Conservation (phyloP, 2,329 filamentous ascomycete genomes). For the Venturia asperata region DNA sequence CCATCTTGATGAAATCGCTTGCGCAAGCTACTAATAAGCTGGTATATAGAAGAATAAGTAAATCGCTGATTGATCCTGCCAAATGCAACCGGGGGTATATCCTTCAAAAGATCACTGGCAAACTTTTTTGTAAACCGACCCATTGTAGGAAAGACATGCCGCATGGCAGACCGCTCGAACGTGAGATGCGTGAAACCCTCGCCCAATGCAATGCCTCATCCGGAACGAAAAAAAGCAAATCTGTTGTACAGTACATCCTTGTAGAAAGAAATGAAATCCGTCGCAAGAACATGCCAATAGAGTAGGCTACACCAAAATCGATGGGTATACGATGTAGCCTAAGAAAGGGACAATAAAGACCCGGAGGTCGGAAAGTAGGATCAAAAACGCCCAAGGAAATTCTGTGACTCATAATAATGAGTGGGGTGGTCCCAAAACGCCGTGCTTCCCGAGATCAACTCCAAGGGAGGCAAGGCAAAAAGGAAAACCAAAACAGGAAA, state of each 20-base stretch:
- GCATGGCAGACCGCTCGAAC: conserved; percentile 15
- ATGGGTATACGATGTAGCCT: conserved; percentile 12
- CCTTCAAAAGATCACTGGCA: conserved; percentile 9
- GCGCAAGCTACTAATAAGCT: conserved; percentile 9
- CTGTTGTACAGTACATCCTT: conserved; percentile 16
- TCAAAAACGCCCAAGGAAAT: not conserved
- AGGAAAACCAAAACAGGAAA: not conserved
- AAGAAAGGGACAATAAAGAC: conserved; percentile 8
- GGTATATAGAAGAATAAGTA: not conserved
- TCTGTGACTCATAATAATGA: conserved; percentile 10
- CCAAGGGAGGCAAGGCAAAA: conserved; percentile 7
- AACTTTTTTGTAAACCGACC: conserved; percentile 15
- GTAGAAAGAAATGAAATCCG: not conserved
- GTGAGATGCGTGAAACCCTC: conserved; percentile 12
- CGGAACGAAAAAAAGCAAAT: not conserved
- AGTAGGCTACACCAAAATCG: conserved; percentile 10
- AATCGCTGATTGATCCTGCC: conserved; percentile 10
- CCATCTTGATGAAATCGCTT: not conserved
- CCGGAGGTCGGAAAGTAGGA: not conserved
- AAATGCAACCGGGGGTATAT: conserved; percentile 17
- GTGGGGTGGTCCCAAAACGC: not conserved
- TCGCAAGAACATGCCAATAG: conserved; percentile 9
- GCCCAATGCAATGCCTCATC: conserved; percentile 15
- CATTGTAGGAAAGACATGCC: conserved; percentile 9
- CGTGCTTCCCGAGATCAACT: conserved; percentile 16